Conservation (phyloP, 305 asterid species). For the Andrographis paniculata region DNA sequence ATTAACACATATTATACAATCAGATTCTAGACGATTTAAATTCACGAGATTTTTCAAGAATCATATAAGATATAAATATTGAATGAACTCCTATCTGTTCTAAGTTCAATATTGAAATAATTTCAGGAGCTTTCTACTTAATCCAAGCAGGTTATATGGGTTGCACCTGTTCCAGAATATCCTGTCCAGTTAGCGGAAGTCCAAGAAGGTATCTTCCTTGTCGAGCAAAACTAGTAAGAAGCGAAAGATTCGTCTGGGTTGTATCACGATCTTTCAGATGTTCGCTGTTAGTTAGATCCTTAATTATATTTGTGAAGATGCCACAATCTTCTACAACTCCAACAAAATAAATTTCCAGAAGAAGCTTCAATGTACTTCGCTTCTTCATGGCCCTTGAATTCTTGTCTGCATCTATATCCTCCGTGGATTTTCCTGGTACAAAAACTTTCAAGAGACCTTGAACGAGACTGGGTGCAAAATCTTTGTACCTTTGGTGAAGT, state of each 20-base stretch:
- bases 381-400: conserved; percentile 93
- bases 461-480: conserved; percentile 85
- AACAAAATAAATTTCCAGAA: conserved; percentile 89
- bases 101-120: neutral
- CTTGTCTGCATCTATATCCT: conserved; percentile 82
- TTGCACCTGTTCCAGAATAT: conserved; percentile 76
- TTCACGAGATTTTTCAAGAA: conserved; percentile 7
- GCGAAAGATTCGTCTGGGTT: conserved; percentile 93
- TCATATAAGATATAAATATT: neutral
- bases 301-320: conserved; percentile 64
- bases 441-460: conserved; percentile 91
- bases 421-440: conserved; percentile 68
- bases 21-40: neutral
- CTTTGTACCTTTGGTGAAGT: conserved; percentile 97
- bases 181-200: conserved; percentile 69
- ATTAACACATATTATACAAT: conserved; percentile 1
- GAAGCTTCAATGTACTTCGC: conserved; percentile 94
- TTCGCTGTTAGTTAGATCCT: conserved; percentile 82
- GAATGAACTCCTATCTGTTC: neutral
- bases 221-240: conserved; percentile 94
- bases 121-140: neutral
- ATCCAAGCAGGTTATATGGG: conserved; percentile 2
- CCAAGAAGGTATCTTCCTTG: conserved; percentile 96
- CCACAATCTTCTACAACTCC: conserved; percentile 85
- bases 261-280: conserved; percentile 96